These are phyloP conservation scores for Dictyostelium intermedium DNA, from an alignment of 78 protist species.

Conservation along the genomic window DNA sequence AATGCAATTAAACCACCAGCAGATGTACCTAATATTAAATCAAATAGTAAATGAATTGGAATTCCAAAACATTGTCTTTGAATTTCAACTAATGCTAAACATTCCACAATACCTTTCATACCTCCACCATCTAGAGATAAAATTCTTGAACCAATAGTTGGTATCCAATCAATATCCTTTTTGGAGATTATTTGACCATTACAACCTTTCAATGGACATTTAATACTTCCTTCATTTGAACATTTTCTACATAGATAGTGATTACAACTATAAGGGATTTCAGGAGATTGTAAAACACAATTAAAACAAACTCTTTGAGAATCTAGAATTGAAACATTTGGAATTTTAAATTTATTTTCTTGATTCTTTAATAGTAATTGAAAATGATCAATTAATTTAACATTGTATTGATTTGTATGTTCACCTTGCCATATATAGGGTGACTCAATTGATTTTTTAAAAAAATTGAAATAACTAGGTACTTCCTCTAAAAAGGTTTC, in stretches of 20 bases:
- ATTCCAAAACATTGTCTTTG: neutral
- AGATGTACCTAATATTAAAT: neutral
- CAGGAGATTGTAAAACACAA: neutral
- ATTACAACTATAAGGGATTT: neutral
- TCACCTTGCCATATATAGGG: too few relatives aligned
- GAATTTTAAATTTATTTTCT: too few relatives aligned
- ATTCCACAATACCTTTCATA: constrained; percentile 14
- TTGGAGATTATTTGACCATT: neutral
- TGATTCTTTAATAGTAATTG: too few relatives aligned
- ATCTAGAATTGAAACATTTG: neutral
- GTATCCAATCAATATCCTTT: neutral
- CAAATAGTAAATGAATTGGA: neutral
- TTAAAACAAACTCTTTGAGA: neutral
- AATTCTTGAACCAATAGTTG: constrained; percentile 11
- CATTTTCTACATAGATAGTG: neutral
- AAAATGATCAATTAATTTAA: too few relatives aligned
- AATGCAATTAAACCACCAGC: constrained; percentile 1
- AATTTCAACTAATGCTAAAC: neutral
- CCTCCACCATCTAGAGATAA: constrained; percentile 62
- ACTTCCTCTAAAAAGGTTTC: neutral
- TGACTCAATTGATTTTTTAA: too few relatives aligned
- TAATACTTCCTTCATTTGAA: neutral
- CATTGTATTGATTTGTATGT: too few relatives aligned
- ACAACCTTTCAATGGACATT: neutral
- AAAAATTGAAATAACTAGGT: too few relatives aligned